Conservation (phyloP, 192 early-diverging fungal genomes). For the Podila epicladia region DNA sequence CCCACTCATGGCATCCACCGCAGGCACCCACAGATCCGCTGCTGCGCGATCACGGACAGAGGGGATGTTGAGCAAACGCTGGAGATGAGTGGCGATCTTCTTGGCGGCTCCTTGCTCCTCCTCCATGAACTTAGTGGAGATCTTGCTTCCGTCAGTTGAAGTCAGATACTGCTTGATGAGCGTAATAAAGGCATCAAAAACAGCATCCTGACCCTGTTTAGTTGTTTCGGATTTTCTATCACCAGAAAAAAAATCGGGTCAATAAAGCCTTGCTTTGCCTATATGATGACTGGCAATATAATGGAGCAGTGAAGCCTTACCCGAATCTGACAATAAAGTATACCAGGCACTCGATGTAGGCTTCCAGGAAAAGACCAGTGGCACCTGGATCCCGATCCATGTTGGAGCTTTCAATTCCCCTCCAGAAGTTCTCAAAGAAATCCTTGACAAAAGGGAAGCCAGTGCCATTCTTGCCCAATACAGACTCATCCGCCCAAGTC, state of each 20-base stretch:
- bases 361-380: conserved; percentile 61
- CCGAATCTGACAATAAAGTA: conserved; percentile 61
- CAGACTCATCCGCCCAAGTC: conserved; percentile 34
- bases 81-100: conserved; percentile 27
- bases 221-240: conserved; percentile 37
- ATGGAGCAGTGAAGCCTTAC: conserved; percentile 19
- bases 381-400: conserved; percentile 58
- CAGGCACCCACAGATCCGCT: conserved; percentile 25
- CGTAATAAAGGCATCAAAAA: conserved; percentile 14
- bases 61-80: conserved; percentile 32
- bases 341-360: conserved; percentile 72
- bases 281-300: neutral
- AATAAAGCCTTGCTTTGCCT: too few species aligned
- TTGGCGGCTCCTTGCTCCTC: conserved; percentile 28
- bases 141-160: conserved; percentile 11
- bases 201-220: conserved; percentile 39
- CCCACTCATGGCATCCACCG: conserved; percentile 20
- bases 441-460: conserved; percentile 60
- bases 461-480: conserved; percentile 41
- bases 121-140: conserved; percentile 22
- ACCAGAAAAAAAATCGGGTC: neutral
- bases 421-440: conserved; percentile 73
- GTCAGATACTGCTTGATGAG: conserved; percentile 23
- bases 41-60: conserved; percentile 35
- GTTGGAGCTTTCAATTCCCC: conserved; percentile 54